Evolutionary conservation across 495 filamentous ascomycete genomes (phyloP), one percentile per base, ranked within the genome.

Genomic region (Polyplosphaeria fusca): DNA sequence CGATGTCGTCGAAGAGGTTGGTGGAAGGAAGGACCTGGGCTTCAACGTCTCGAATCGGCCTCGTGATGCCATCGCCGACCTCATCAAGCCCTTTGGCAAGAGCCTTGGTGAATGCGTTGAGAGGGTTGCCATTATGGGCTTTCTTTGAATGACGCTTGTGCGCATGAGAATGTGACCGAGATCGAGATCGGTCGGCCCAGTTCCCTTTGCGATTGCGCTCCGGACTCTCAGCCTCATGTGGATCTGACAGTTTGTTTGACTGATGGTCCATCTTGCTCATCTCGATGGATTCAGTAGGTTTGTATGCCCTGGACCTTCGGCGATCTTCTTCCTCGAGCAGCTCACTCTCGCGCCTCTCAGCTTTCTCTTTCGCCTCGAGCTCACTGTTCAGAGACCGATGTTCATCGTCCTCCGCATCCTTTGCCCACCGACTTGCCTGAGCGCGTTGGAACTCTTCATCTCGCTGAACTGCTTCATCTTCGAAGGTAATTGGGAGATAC

Each of bases 401-500:
- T 28, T 76, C 73, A 19, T 82, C 81, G 25, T 79, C 76, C 3
- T 80, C 78, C 78, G 67, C 9, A 78, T 22, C 58, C 0, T 69
- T 42, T 35, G 7, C 65, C 43, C 83, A 46, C 79, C 70, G 35
- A 63, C 65, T 44, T 77, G 60, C 0, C 71, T 93, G 88, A 19
- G 85, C 86, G 30, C 84, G 79, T 32, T 85, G 84, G 68, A 97
- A 98, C 47, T 87, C 88, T 63, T 93, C 83, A 64, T 97, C 94
- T 3, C 91, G 84, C 38, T 85, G 76, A 12, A 93, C 88, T 4
- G 93, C 93, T 54, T 95, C 89, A 63, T 98, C 94, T 69, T 98
- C 93, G 39, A 97, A 78, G 0, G 93, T 97, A 63, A 98, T 94
- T 0, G 93, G 93, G 37, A 98, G 74, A 67, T 96, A 96, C 28